Conservation (phyloP, 805 yeast genomes). For the Candida pini region DNA sequence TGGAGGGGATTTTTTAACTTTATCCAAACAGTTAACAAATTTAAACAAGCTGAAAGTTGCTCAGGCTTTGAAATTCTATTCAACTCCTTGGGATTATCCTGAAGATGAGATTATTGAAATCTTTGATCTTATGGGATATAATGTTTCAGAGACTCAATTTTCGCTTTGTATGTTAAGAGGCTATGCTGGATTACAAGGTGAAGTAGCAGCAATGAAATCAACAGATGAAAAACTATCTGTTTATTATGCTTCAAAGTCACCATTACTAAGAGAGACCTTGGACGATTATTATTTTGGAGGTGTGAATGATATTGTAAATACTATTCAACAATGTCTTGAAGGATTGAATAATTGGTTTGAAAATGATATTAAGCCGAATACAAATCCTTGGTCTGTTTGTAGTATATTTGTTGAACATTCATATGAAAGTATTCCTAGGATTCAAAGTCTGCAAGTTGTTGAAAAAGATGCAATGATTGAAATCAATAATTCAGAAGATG, state of each 20-base stretch:
- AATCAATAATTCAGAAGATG: not conserved
- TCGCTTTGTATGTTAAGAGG: conserved; percentile 53
- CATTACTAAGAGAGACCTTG: conserved; percentile 35
- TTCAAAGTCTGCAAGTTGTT: not conserved
- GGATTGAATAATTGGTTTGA: conserved; percentile 38
- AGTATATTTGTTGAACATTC: conserved; percentile 12
- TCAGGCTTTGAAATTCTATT: conserved; percentile 18
- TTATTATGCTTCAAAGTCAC: conserved; percentile 30
- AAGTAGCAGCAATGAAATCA: conserved; percentile 24
- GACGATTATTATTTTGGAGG: conserved; percentile 52
- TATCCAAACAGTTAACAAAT: conserved; percentile 34
- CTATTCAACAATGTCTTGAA: conserved; percentile 34
- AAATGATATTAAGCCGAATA: conserved; percentile 10
- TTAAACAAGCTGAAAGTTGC: conserved; percentile 7
- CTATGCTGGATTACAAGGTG: conserved; percentile 43
- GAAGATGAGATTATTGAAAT: conserved; percentile 37
- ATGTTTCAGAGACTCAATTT: conserved; percentile 29
- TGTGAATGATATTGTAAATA: conserved; percentile 37
- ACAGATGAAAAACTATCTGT: conserved; percentile 6
- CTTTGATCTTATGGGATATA: conserved; percentile 32
- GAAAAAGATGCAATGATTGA: not conserved
- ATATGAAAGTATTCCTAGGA: not conserved
- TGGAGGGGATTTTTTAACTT: conserved; percentile 55
- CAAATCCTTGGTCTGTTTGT: conserved; percentile 33
- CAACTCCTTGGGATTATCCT: conserved; percentile 39